Conservation (phyloP, 148 eudicot genomes). For the Rhododendron kiyosumense region DNA sequence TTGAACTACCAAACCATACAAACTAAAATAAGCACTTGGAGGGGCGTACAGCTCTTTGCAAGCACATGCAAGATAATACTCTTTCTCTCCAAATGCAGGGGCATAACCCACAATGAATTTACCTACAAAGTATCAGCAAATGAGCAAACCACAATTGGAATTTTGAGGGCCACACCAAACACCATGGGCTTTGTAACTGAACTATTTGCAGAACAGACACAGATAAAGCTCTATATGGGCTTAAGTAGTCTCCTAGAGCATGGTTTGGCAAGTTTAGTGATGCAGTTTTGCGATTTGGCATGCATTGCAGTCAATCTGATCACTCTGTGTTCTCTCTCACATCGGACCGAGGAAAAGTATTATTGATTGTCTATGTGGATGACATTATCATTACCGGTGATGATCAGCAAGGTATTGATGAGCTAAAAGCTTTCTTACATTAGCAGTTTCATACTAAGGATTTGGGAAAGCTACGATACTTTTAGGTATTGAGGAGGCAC, state of each 20-base stretch:
- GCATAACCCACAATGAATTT: constrained; percentile 72
- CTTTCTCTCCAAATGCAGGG: constrained; percentile 81
- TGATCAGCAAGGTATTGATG: too few relatives aligned
- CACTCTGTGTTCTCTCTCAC: too few relatives aligned
- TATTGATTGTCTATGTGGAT: too few relatives aligned
- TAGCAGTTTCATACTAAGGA: too few relatives aligned
- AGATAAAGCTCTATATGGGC: not conserved
- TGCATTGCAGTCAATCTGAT: too few relatives aligned
- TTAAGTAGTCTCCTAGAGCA: not conserved
- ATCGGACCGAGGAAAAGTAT: too few relatives aligned
- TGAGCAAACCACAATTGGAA: not conserved
- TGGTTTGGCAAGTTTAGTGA: too few relatives aligned
- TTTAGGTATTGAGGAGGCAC: too few relatives aligned
- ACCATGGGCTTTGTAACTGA: not conserved
- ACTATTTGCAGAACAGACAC: not conserved
- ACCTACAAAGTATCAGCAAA: constrained; percentile 34
- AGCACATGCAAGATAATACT: constrained; percentile 87
- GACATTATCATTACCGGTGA: too few relatives aligned
- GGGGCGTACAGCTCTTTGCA: constrained; percentile 86
- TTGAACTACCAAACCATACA: constrained; percentile 76
- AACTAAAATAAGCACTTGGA: constrained; percentile 82
- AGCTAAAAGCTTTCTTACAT: too few relatives aligned
- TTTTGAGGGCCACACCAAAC: not conserved
- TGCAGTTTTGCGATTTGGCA: too few relatives aligned
- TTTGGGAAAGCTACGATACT: too few relatives aligned